phyloP scores from a whole-genome alignment of 345 rosid genomes.

The Hypericum androsaemum region DNA sequence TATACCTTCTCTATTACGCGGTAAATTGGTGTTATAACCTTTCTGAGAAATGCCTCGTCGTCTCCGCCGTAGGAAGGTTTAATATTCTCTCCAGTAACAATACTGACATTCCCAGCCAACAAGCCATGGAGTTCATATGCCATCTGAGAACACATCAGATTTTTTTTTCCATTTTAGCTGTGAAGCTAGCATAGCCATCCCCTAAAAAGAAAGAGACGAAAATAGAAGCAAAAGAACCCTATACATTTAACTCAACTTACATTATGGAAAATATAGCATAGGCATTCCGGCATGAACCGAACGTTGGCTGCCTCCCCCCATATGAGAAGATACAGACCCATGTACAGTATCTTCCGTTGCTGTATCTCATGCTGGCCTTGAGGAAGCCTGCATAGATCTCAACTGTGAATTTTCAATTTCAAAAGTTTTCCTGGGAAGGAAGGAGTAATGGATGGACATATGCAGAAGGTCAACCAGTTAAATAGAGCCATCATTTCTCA shows the following conservation, averaged over 20 bases:
- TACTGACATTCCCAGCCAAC: slow-evolving; percentile 95
- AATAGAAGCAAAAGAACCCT: slow-evolving; percentile 9
- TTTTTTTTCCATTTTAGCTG: neutral
- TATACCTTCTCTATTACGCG: slow-evolving; percentile 70
- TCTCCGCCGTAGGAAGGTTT: slow-evolving; percentile 97
- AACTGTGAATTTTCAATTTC: slow-evolving; percentile 1
- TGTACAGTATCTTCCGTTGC: slow-evolving; percentile 83
- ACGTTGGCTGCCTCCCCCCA: slow-evolving; percentile 99
- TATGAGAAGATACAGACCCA: slow-evolving; percentile 89
- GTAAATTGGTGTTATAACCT: slow-evolving; percentile 84
- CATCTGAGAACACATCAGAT: slow-evolving; percentile 46
- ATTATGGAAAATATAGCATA: slow-evolving; percentile 90
- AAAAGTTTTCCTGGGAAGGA: neutral
- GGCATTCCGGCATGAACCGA: slow-evolving; percentile 92
- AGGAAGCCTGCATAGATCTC: slow-evolving; percentile 57
- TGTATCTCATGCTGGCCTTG: slow-evolving; percentile 80
- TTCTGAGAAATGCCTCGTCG: slow-evolving; percentile 86
- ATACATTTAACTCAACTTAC: slow-evolving; percentile 35
- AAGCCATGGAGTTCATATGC: slow-evolving; percentile 97
- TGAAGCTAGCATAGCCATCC: slow-evolving; percentile 2
- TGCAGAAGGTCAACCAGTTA: neutral
- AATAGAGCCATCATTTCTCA: slow-evolving; percentile 19
- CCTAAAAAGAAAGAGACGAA: slow-evolving; percentile 1
- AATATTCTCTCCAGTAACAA: slow-evolving; percentile 95
- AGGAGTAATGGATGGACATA: neutral